These are phyloP conservation scores for Schizosaccharomyces osmophilus DNA, from an alignment of 805 yeast species.

Conservation along the genomic window DNA sequence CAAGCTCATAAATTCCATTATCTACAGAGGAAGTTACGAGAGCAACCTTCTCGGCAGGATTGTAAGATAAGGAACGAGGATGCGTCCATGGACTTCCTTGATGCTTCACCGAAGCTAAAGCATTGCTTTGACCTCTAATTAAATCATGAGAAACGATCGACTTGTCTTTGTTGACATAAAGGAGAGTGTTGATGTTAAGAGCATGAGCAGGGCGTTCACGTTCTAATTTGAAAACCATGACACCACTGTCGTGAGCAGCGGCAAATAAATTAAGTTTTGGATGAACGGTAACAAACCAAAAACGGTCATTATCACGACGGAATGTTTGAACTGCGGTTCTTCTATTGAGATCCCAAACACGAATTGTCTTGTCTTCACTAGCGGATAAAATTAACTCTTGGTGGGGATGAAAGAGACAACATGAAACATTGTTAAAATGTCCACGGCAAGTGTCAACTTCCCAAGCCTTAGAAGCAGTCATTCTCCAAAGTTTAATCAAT, in stretches of 20 bases:
- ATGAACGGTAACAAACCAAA: conserved; percentile 79
- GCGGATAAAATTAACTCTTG: conserved; percentile 82
- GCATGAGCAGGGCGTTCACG: conserved; percentile 91
- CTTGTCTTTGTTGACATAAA: conserved; percentile 58
- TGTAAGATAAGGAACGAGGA: conserved; percentile 62
- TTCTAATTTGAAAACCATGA: conserved; percentile 89
- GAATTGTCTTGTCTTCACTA: conserved; percentile 83
- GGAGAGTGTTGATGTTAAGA: conserved; percentile 44
- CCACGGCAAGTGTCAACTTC: conserved; percentile 97
- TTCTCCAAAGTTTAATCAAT: conserved; percentile 85
- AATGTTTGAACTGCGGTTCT: conserved; percentile 84
- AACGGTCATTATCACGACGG: conserved; percentile 78
- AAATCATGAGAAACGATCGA: conserved; percentile 65
- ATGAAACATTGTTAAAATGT: conserved; percentile 76
- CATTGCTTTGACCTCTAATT: conserved; percentile 1
- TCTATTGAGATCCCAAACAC: conserved; percentile 91
- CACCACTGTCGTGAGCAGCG: conserved; percentile 90
- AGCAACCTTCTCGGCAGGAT: conserved; percentile 75
- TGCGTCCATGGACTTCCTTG: conserved; percentile 72
- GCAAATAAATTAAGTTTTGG: conserved; percentile 83
- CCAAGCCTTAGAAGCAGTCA: conserved; percentile 96
- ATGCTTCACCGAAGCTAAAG: conserved; percentile 53
- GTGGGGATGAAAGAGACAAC: conserved; percentile 78
- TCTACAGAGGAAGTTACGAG: conserved; percentile 48
- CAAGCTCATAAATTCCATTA: conserved; percentile 43